Percentiles rank a stretch among this genome's conserved stretches.
These are phyloP conservation scores for Prunus armeniaca DNA, from an alignment of 306 rosid species.

Conservation along the genomic window DNA sequence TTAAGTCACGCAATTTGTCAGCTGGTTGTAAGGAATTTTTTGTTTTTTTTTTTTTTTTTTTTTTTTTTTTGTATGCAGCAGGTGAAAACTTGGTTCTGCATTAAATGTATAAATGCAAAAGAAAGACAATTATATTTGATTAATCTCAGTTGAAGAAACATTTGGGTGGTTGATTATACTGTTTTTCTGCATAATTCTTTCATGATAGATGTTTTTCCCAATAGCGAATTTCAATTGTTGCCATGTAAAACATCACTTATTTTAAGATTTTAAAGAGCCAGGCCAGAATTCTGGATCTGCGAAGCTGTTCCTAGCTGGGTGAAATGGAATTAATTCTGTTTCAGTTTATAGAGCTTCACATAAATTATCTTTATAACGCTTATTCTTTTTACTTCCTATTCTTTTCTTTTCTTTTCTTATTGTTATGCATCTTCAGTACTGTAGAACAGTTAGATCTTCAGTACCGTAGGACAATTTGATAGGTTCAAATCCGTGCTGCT, in stretches of 20 bases:
- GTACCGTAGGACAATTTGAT: neutral
- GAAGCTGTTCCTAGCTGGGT: neutral
- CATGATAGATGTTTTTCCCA: neutral
- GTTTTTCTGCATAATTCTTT: neutral
- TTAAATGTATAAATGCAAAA: neutral
- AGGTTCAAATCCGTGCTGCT: neutral
- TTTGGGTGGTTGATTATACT: neutral
- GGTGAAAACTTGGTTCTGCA: neutral
- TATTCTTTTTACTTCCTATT: neutral
- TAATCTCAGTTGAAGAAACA: neutral
- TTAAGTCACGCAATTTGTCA: constrained; percentile 63
- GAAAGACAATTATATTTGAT: neutral
- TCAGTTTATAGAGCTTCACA: neutral
- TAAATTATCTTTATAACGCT: neutral
- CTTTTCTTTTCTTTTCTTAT: neutral
- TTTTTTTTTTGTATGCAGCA: neutral
- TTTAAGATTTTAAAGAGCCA: neutral
- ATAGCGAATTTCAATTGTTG: neutral
- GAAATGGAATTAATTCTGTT: neutral
- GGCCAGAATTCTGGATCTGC: neutral
- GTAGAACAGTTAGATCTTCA: neutral
- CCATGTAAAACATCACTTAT: neutral
- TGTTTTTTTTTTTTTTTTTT: neutral
- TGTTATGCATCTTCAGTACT: neutral
- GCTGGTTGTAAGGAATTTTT: constrained; percentile 64